phyloP scores from a whole-genome alignment of 768 basidiomycete genomes.

The Tulasnella calospora region DNA sequence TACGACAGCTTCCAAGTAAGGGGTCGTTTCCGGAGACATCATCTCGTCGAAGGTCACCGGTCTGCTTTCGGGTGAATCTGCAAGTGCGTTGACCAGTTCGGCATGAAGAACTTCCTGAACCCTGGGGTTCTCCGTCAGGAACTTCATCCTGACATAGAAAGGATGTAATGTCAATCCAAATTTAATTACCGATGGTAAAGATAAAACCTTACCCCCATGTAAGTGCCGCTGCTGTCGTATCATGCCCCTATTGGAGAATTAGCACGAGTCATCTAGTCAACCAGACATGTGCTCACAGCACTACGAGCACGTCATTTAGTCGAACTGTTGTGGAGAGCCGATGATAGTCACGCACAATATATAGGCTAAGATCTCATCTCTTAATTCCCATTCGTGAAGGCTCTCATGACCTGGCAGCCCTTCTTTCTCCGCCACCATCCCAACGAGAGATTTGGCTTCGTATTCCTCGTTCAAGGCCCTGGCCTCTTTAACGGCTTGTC shows the following conservation, averaged over 20 bases:
- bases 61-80: not conserved
- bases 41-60: slow-evolving; percentile 15
- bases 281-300: not conserved
- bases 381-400: not conserved
- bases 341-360: not conserved
- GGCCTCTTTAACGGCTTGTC: not conserved
- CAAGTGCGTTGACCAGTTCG: not conserved
- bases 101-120: not conserved
- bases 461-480: not conserved
- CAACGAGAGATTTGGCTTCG: not conserved
- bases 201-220: not conserved
- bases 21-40: not conserved
- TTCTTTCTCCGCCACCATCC: slow-evolving; percentile 1
- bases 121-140: not conserved
- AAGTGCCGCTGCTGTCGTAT: slow-evolving; percentile 8
- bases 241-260: not conserved
- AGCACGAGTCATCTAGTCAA: not conserved
- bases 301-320: not conserved
- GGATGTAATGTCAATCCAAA: not conserved
- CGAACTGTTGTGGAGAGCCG: not conserved
- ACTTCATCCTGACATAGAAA: not conserved
- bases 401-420: not conserved
- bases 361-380: slow-evolving; percentile 4
- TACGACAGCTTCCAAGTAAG: slow-evolving; percentile 19
- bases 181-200: not conserved